Conservation (phyloP, 495 filamentous ascomycete genomes). For the Xylaria bambusicola region DNA sequence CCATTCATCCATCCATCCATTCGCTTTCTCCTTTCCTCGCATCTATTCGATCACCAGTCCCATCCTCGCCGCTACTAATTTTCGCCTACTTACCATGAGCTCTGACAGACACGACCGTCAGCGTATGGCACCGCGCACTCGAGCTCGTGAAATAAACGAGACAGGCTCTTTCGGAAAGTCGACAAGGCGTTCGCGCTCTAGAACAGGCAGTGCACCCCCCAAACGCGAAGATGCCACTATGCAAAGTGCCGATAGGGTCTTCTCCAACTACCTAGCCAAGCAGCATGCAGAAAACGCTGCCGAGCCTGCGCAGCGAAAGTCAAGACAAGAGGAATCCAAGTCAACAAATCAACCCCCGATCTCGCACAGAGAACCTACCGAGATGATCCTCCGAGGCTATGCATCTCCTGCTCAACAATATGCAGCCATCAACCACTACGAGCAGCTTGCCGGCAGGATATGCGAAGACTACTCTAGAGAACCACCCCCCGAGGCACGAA, state of each 20-base stretch:
- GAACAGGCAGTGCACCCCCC: conserved; percentile 50
- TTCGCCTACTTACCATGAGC: conserved; percentile 22
- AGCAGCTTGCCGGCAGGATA: conserved; percentile 75
- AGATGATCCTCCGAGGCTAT: conserved; percentile 85
- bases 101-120: conserved; percentile 29
- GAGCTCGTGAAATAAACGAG: conserved; percentile 47
- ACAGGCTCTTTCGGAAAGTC: conserved; percentile 60
- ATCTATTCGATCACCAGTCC: background rate
- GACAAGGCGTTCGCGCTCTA: conserved; percentile 53
- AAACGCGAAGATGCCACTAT: conserved; percentile 57
- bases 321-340: conserved; percentile 37
- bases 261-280: conserved; percentile 43
- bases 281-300: conserved; percentile 28
- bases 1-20: background rate
- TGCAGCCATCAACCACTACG: conserved; percentile 82
- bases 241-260: conserved; percentile 54
- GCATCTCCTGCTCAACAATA: conserved; percentile 69
- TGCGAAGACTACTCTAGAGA: conserved; percentile 88
- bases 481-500: conserved; percentile 55
- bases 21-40: no score
- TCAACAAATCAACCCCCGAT: conserved; percentile 26
- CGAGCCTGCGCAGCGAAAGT: conserved; percentile 30
- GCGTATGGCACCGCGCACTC: conserved; percentile 34
- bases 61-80: background rate
- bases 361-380: conserved; percentile 58